These are phyloP conservation scores for Ramalina intermedia DNA, from an alignment of 495 filamentous ascomycete genomes.

Conservation along the genomic window DNA sequence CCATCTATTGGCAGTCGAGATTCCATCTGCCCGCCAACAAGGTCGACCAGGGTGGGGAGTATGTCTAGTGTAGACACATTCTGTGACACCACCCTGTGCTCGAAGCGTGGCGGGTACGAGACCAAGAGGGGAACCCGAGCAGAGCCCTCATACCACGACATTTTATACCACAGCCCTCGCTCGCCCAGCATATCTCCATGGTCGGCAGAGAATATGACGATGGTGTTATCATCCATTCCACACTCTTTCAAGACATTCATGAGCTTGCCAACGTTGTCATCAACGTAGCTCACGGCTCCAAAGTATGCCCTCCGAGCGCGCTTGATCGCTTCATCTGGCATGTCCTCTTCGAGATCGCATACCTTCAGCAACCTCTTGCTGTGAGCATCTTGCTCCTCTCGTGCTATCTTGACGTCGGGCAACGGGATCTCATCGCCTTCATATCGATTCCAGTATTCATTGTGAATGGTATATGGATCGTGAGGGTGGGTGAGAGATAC, in stretches of 20 bases:
- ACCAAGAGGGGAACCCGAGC: constrained; percentile 71
- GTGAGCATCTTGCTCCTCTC: constrained; percentile 69
- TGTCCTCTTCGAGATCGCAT: constrained; percentile 61
- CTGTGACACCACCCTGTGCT: constrained; percentile 50
- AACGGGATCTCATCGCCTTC: constrained; percentile 73
- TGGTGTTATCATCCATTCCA: constrained; percentile 63
- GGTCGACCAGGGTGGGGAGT: constrained; percentile 65
- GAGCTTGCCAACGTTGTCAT: constrained; percentile 72
- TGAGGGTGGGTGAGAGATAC: constrained; percentile 86
- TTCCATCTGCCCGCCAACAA: constrained; percentile 52
- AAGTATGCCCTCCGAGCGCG: constrained; percentile 75
- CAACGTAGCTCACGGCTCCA: constrained; percentile 76
- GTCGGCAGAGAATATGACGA: constrained; percentile 76
- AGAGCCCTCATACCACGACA: constrained; percentile 77
- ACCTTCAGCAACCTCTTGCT: constrained; percentile 67
- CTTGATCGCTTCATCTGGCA: constrained; percentile 66
- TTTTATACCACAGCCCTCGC: constrained; percentile 86
- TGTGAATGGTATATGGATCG: constrained; percentile 79
- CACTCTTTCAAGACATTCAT: constrained; percentile 58
- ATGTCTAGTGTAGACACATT: constrained; percentile 81
- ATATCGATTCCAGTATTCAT: constrained; percentile 80
- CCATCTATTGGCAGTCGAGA: constrained; percentile 63
- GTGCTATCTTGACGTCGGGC: constrained; percentile 56
- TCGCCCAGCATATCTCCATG: constrained; percentile 91
- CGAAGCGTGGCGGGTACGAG: constrained; percentile 52